These are phyloP conservation scores for Dispira parvispora DNA, from an alignment of 192 early-diverging fungal genomes.

Conservation along the genomic window DNA sequence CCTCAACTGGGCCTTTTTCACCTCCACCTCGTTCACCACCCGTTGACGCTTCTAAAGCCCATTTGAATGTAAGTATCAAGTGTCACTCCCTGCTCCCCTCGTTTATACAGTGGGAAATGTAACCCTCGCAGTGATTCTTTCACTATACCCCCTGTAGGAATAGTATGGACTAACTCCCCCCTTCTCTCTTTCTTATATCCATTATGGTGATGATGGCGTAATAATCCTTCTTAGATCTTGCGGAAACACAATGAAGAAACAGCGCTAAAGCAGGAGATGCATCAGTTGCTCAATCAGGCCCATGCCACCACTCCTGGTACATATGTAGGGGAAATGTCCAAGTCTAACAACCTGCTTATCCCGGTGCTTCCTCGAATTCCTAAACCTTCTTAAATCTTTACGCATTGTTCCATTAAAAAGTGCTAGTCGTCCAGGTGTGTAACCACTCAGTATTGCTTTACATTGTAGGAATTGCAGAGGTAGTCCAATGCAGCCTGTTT, in stretches of 20 bases:
- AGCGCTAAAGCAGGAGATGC: slow-evolving; percentile 21
- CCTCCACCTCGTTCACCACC: background rate
- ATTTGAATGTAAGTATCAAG: background rate
- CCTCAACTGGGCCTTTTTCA: background rate
- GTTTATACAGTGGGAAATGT: too few relatives aligned
- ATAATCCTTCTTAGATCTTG: slow-evolving; percentile 11
- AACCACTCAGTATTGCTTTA: too few relatives aligned
- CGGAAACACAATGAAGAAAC: slow-evolving; percentile 22
- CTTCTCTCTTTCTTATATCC: background rate
- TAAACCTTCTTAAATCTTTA: too few relatives aligned
- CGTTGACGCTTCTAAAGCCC: background rate
- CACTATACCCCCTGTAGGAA: background rate
- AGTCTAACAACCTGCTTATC: slow-evolving; percentile 24
- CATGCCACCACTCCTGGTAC: slow-evolving; percentile 22
- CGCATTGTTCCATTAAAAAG: too few relatives aligned
- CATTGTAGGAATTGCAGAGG: too few relatives aligned
- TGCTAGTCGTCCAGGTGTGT: too few relatives aligned
- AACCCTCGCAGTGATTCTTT: background rate
- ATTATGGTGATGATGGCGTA: background rate
- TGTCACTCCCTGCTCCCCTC: background rate
- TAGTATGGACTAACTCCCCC: background rate
- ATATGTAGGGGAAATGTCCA: slow-evolving; percentile 24
- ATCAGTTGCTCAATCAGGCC: slow-evolving; percentile 26
- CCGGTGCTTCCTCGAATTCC: slow-evolving; percentile 25
- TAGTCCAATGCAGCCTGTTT: too few relatives aligned